phyloP scores from a whole-genome alignment of 345 rosid species.

The Heritiera littoralis region DNA sequence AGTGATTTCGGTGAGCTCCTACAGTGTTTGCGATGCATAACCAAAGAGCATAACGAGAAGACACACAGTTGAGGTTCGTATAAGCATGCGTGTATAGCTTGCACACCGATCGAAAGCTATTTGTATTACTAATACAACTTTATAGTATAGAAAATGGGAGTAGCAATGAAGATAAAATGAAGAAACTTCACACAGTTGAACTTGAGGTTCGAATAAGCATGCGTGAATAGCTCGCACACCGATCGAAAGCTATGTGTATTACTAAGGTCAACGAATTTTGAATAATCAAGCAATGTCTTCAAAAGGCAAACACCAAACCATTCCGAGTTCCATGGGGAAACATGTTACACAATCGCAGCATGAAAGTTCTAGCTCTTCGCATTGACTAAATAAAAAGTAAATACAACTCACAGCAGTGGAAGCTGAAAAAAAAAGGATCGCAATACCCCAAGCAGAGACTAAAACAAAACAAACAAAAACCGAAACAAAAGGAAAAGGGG shows the following conservation, averaged over 20 bases:
- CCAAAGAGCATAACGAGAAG: no score
- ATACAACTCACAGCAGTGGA: slow-evolving; percentile 2
- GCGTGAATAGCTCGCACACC: no score
- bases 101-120: neutral
- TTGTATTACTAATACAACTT: neutral
- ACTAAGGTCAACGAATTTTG: neutral
- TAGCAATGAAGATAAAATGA: neutral
- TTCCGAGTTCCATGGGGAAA: slow-evolving; percentile 18
- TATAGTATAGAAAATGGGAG: neutral
- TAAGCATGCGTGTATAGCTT: neutral
- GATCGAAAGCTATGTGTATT: no score
- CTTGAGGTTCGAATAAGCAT: no score
- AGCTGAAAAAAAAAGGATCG: slow-evolving; percentile 7
- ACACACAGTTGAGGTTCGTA: no score
- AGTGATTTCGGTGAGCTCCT: no score
- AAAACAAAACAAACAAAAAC: slow-evolving; percentile 15
- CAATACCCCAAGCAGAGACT: slow-evolving; percentile 13
- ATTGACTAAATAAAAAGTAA: slow-evolving; percentile 22
- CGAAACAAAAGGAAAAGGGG: neutral
- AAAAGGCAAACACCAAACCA: slow-evolving; percentile 18
- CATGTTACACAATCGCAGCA: slow-evolving; percentile 13
- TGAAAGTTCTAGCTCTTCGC: slow-evolving; percentile 18
- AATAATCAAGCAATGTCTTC: neutral
- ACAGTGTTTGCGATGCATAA: no score
- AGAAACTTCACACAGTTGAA: neutral